phyloP scores from a whole-genome alignment of 176 grass and related monocot genomes.

The Cymbopogon citratus region DNA sequence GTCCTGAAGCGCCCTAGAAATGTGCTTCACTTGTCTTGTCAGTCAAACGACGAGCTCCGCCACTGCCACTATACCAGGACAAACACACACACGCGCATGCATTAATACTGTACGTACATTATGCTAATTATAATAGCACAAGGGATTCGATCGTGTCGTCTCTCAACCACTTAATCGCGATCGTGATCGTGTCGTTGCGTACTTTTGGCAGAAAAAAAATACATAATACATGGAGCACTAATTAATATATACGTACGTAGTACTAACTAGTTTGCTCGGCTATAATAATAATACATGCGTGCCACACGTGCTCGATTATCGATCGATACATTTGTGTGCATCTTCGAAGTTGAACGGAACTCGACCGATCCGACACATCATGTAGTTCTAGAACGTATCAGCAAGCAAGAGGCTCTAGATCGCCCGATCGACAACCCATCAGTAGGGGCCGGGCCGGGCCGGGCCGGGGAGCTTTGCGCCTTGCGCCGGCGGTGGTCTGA shows the following conservation, averaged over 20 bases:
- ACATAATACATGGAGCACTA: not conserved
- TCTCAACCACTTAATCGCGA: not conserved
- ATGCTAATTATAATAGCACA: not conserved
- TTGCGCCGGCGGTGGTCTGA: not conserved
- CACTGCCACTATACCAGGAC: not conserved
- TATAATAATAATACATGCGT: not conserved
- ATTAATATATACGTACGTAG: no score
- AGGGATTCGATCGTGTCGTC: not conserved
- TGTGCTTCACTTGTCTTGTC: conserved; percentile 39
- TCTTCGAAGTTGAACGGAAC: no score
- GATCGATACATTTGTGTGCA: no score
- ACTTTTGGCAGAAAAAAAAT: not conserved
- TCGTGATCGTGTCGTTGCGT: not conserved
- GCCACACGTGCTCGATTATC: not conserved
- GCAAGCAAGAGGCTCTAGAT: not conserved
- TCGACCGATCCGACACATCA: no score
- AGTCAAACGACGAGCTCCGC: conserved; percentile 9
- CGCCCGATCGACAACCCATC: not conserved
- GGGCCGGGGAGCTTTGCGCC: no score
- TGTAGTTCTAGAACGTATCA: not conserved
- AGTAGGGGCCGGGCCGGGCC: not conserved
- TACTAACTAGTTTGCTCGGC: no score
- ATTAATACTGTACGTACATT: no score
- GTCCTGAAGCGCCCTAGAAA: conserved; percentile 30
- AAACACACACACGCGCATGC: not conserved